Conservation (phyloP, 2,329 filamentous ascomycete species). For the Phaeosphaeriaceae sp. region DNA sequence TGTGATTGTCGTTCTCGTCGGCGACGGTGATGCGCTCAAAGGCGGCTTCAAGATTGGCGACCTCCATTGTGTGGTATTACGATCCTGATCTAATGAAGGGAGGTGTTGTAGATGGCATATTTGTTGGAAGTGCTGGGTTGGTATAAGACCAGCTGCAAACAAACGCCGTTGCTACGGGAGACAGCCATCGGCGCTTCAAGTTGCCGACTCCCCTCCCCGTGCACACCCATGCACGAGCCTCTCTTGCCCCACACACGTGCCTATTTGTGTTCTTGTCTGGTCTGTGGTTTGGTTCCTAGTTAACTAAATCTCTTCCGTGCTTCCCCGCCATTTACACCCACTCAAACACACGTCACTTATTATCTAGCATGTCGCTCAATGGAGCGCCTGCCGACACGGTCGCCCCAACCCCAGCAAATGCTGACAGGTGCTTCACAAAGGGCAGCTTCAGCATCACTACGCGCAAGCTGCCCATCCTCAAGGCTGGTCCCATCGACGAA, state of each 20-base stretch:
- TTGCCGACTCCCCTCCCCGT: conserved; percentile 5
- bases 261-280: no score
- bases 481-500: conserved; percentile 84
- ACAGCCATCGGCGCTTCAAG: conserved; percentile 13
- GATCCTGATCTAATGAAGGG: conserved; percentile 3
- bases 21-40: conserved; percentile 90
- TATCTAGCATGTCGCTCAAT: conserved; percentile 22
- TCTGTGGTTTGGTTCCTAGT: no score
- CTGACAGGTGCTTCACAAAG: conserved; percentile 45
- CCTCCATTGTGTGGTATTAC: conserved; percentile 62
- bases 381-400: conserved; percentile 42
- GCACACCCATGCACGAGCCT: no score
- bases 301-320: no score
- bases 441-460: conserved; percentile 74
- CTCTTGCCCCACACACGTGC: no score
- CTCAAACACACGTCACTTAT: no score
- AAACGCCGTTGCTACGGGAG: conserved; percentile 21
- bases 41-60: conserved; percentile 79
- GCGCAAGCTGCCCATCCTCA: conserved; percentile 93
- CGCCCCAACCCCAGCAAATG: conserved; percentile 37
- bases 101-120: not conserved
- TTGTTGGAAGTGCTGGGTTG: conserved; percentile 9
- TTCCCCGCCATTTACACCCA: conserved; percentile 21
- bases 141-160: conserved; percentile 21
- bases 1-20: conserved; percentile 77